Base-by-base conservation (phyloP, 768 basidiomycete genomes). In the Leccinum ochraceum region DNA sequence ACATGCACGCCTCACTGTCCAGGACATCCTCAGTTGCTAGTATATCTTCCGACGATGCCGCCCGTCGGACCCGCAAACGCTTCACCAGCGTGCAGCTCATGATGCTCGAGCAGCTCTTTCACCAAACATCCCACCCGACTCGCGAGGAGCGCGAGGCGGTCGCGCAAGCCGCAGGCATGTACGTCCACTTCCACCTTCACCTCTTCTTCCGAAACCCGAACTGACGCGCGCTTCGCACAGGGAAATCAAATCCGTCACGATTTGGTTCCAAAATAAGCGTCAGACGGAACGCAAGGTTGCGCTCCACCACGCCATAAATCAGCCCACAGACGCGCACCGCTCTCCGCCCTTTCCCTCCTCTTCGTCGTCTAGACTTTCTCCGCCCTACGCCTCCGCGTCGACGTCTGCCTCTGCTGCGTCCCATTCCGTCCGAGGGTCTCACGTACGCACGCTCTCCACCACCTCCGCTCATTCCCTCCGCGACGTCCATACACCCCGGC, bases 31-130 rank as follows among this genome's bases (percentile, higher is more conserved):
- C 86, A 0, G 72, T 75, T 51, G 80, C 82, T 5, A 87, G 86
- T 70, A 74, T 86, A 64, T 81, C 80, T 26, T 86, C 84, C 5
- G 81, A 83, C 64, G 79, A 80, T 67, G 72, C 67, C 36, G 75
- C 77, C 6, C 79, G 85, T 34, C 81, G 89, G 56, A 89, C 88
- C 3, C 83, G 89, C 42, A 89, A 87, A 71, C 80, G 89, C 2
- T 90, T 90, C 73, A 85, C 81, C 52, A 85, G 81, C 63, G 77
- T 76, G 16, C 89, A 90, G 75, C 83, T 90, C 67, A 83, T 83
- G 63, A 81, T 88, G 78, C 83, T 90, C 59, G 89, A 90, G 72
- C 81, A 86, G 62, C 81, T 90, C 49, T 90, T 86, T 69, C 88
- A 88, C 74, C 80, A 82, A 62, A 84, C 82, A 59, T 88, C 87